Percentiles rank a stretch among this genome's conserved stretches.
These are phyloP conservation scores for Tuctoria greenei DNA, from an alignment of 176 grass and related monocot genomes.

Conservation along the genomic window DNA sequence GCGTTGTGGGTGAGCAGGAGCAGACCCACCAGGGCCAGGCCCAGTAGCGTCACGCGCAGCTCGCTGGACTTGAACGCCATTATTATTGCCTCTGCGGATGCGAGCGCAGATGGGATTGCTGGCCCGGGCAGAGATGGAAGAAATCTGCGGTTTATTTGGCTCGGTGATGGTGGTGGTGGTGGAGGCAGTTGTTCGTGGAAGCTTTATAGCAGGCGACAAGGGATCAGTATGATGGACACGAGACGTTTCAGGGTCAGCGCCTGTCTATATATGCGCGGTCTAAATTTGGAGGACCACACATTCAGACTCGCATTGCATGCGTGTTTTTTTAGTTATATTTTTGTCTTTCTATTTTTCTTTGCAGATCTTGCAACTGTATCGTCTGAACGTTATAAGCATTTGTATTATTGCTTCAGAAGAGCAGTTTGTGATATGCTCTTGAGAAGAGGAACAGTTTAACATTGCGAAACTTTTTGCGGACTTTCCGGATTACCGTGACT, in stretches of 20 bases:
- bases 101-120: background rate
- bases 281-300: constrained; percentile 4
- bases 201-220: constrained; percentile 26
- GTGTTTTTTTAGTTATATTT: background rate
- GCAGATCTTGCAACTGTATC: too few relatives aligned
- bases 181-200: constrained; percentile 3
- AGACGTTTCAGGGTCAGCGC: constrained; percentile 26
- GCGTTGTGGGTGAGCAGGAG: constrained; percentile 39
- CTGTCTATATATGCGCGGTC: background rate
- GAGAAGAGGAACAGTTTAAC: too few relatives aligned
- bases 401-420: too few relatives aligned
- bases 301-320: background rate
- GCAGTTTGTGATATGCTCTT: too few relatives aligned
- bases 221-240: background rate
- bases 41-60: constrained; percentile 44
- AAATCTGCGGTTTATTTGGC: constrained; percentile 20
- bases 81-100: background rate
- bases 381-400: too few relatives aligned
- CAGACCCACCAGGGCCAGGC: constrained; percentile 42
- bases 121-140: background rate
- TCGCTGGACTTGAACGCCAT: constrained; percentile 47
- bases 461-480: too few relatives aligned
- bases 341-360: background rate
- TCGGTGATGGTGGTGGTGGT: constrained; percentile 16
- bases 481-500: too few relatives aligned